Evolutionary conservation across 1,284 basidiomycete species (phyloP).

Genomic region (Ceratobasidium theobromae): DNA sequence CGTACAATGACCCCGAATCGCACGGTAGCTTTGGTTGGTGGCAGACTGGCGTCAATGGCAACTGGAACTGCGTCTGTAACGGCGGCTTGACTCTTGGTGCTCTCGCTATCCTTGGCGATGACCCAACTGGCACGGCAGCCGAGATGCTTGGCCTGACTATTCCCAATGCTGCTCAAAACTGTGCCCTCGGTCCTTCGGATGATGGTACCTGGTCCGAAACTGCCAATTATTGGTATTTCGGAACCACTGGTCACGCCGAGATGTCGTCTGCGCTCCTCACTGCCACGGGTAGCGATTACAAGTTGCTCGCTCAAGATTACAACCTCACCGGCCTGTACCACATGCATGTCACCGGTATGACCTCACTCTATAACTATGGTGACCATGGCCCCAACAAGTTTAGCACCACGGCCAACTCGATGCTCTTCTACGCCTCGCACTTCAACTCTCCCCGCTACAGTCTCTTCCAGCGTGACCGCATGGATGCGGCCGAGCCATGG

Average conservation of each 20-base stretch:
- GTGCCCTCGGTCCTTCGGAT: constrained; percentile 55
- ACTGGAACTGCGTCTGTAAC: constrained; percentile 71
- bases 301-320: constrained; percentile 73
- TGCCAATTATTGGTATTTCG: constrained; percentile 77
- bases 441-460: constrained; percentile 53
- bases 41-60: constrained; percentile 47
- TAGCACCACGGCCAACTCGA: constrained; percentile 50
- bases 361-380: constrained; percentile 57
- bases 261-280: constrained; percentile 80
- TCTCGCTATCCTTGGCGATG: constrained; percentile 86
- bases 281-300: constrained; percentile 83
- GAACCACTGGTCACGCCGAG: constrained; percentile 91
- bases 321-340: constrained; percentile 71
- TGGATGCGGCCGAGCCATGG: constrained; percentile 56
- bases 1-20: constrained; percentile 47
- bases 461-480: constrained; percentile 61
- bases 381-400: constrained; percentile 65
- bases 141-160: constrained; percentile 69
- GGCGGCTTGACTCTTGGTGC: constrained; percentile 86
- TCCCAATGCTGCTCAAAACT: constrained; percentile 77
- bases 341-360: constrained; percentile 60
- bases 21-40: constrained; percentile 48
- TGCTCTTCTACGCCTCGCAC: constrained; percentile 48
- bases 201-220: constrained; percentile 85
- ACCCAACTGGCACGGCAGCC: constrained; percentile 71